Base-by-base conservation (phyloP, 805 yeast genomes). In the Saccharomycopsis vini region DNA sequence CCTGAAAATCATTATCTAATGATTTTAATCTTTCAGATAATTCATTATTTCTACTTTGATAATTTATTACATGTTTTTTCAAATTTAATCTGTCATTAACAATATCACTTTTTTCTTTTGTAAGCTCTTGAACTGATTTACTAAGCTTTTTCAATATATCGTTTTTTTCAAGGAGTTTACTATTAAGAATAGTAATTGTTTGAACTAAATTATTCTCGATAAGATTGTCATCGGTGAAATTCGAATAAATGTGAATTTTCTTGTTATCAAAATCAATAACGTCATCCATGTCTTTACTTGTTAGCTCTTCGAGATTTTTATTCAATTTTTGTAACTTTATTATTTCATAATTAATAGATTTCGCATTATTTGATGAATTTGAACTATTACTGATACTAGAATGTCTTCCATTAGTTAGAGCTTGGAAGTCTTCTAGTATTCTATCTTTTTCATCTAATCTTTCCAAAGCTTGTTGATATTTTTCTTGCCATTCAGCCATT, bases 141-240 rank as follows among this genome's bases (percentile, higher is more conserved):
- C 34, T 44, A 4, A 44, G n/a, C 24, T 44, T 44, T 13, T 19
- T 26, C 20, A 44, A n/a, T 15, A 36, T 24, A 4, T 23, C 42
- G 31, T 45, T 40, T 24, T 45, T 41, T 24, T 41, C 48, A 18
- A 41, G 10, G 20, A 36, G 21, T 29, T 36, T 37, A 9, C 23
- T 9, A 32, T 45, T 45, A 2, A 45, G 21, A 13, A 31, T 15
- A 30, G 12, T 20, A 3, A 45, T 45, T 5, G 45, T 45, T 9
- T 45, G 42, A 5, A 45, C 34, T 12, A 45, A 26, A 16, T 45
- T 45, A 26, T 45, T 45, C 24, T 45, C 48, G 5, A 31, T 21
- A 10, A 33, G 13, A 35, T 45, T 45, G 3, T 35, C 26, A 10
- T 21, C 43, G 6, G 20, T 18, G 29, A 36, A 45, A 26, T 45